phyloP scores from a whole-genome alignment of 2,329 filamentous ascomycete genomes.

The Apiospora rasikravindrae region DNA sequence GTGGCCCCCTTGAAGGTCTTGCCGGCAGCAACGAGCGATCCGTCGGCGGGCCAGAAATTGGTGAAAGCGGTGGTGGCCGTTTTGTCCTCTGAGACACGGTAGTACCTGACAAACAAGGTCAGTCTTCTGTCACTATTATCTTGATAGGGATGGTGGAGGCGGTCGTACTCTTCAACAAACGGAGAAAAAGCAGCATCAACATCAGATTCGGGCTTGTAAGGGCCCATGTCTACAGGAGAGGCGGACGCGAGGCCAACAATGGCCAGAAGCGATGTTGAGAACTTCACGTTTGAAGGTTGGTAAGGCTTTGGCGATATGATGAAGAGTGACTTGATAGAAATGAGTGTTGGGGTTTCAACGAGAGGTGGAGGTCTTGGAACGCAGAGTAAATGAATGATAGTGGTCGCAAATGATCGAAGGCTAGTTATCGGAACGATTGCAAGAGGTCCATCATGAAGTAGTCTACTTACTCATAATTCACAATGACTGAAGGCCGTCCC shows the following conservation, averaged over 20 bases:
- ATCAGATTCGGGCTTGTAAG: constrained; percentile 20
- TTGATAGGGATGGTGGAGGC: background rate
- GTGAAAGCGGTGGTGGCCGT: constrained; percentile 21
- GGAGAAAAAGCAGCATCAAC: constrained; percentile 23
- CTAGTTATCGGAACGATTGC: fast-evolving
- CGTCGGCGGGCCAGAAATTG: constrained; percentile 23
- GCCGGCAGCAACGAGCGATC: constrained; percentile 21
- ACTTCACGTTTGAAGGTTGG: background rate
- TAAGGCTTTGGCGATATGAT: too few relatives aligned
- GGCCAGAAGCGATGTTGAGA: background rate
- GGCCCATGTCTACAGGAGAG: constrained; percentile 23
- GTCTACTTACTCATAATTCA: too few relatives aligned
- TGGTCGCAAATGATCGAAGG: background rate
- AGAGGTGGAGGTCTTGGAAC: background rate
- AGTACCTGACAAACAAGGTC: constrained; percentile 4
- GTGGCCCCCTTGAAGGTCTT: constrained; percentile 10
- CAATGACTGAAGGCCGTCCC: background rate
- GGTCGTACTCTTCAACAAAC: constrained; percentile 18
- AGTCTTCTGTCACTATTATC: background rate
- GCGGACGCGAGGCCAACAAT: background rate
- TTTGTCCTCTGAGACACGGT: constrained; percentile 25
- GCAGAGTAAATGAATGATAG: background rate
- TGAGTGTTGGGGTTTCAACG: background rate
- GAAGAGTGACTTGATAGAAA: too few relatives aligned
- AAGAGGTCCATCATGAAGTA: background rate